Evolutionary conservation across 192 early-diverging fungal genomes (phyloP), one percentile per base, ranked within the genome.

Genomic region (Mortierella hygrophila): DNA sequence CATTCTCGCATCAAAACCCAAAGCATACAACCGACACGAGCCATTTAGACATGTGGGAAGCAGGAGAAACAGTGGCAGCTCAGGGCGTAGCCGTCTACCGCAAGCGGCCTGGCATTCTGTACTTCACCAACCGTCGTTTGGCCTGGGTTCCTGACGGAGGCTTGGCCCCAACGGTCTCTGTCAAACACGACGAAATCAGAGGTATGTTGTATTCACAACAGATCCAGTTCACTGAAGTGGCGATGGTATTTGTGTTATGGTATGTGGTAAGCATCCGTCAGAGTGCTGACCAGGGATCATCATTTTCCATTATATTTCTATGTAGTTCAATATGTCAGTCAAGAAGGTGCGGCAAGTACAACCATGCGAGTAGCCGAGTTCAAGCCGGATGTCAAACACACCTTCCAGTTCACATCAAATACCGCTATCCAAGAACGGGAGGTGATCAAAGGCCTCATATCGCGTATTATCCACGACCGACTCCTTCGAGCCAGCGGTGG

Each of bases 291-390:
- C 44, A 1, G 3, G 44, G 37, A 40, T 16, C 26, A 55, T 38
- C 40, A 3, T 15, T 37, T 29, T 23, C n/a, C 23, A 15, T 68
- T 10, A 65, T 65, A 13, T 15, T 6, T 15, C 60, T 38, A 2
- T 38, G 0, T 73, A 85, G 80, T 65, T 32, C 68, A 79, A 15
- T 88, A 77, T 74, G 91, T 93, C 18, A 91, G 82, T 73, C 88
- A 88, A 26, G 90, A 88, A 0, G 87, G 83, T 0, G 70, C 90
- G 5, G 89, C 89, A 21, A 92, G 90, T 47, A 90, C 91, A 18
- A 92, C 93, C 80, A 84, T 94, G n/a, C 90, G 92, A 80, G 82
- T 94, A 26, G 81, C 84, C 10, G 87, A 90, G 37, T 84, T 83
- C 0, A 78, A 79, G 6, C 80, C 80, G 35, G 88, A 89, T n/a